Evolutionary conservation across 2,329 filamentous ascomycete species (phyloP).

Genomic region (Colletotrichum shisoi): DNA sequence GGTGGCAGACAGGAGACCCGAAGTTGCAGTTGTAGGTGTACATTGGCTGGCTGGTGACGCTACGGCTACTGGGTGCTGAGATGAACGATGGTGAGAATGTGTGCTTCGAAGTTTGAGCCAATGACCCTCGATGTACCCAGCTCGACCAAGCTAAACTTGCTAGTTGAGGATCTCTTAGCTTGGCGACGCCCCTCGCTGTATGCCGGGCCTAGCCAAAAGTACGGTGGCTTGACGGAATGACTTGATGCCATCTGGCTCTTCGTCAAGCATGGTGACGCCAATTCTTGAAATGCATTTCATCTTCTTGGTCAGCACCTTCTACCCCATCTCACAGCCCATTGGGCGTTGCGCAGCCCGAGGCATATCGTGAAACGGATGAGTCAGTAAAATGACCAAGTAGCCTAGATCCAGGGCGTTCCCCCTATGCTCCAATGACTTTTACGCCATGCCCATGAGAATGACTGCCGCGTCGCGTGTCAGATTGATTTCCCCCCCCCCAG

Average conservation of each 20-base stretch:
- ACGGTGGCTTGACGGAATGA: slow-evolving; percentile 20
- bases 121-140: not conserved
- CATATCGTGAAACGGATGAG: slow-evolving; percentile 17
- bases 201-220: slow-evolving; percentile 36
- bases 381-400: slow-evolving; percentile 16
- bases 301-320: slow-evolving; percentile 14
- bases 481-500: slow-evolving; percentile 12
- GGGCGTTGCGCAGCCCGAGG: not conserved
- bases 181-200: slow-evolving; percentile 28
- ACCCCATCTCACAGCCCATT: not conserved
- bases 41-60: slow-evolving; percentile 14
- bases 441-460: slow-evolving; percentile 5
- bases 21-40: slow-evolving; percentile 5
- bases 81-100: slow-evolving; percentile 15
- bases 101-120: not conserved
- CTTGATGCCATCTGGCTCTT: slow-evolving; percentile 11
- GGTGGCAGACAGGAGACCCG: slow-evolving; percentile 14
- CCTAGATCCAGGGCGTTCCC: slow-evolving; percentile 3
- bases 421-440: slow-evolving; percentile 3
- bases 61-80: slow-evolving; percentile 4
- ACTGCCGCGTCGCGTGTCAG: slow-evolving; percentile 34
- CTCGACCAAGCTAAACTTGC: not conserved
- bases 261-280: not conserved
- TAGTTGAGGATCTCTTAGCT: slow-evolving; percentile 28
- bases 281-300: slow-evolving; percentile 1